Percentiles rank a stretch among this genome's conserved stretches.
phyloP scores from a whole-genome alignment of 164 flowering plant species.

The Umbilicus rupestris region DNA sequence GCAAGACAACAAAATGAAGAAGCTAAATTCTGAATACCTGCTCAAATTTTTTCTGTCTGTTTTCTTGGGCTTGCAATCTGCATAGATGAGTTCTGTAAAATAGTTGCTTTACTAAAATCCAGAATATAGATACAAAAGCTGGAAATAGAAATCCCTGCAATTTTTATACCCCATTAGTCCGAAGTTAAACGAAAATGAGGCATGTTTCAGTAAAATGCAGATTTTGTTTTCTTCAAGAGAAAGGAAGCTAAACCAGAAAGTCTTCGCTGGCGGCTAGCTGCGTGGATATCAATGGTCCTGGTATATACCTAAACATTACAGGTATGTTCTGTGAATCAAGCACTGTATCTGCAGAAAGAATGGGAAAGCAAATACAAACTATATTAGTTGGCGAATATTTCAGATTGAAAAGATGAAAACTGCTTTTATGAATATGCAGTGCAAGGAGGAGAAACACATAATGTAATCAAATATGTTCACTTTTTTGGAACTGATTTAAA shows the following conservation, averaged over 20 bases:
- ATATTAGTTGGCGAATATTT: not conserved
- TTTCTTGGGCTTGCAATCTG: not conserved
- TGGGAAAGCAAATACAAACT: not conserved
- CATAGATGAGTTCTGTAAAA: not conserved
- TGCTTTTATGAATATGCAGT: not conserved
- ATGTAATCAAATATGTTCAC: not conserved
- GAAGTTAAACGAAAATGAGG: not conserved
- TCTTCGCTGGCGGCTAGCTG: not conserved
- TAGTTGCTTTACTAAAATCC: not conserved
- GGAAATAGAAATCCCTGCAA: not conserved
- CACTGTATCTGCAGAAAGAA: not conserved
- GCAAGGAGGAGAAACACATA: not conserved
- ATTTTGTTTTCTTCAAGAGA: not conserved
- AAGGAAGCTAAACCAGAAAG: not conserved
- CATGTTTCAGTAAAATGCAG: not conserved
- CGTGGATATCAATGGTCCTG: not conserved
- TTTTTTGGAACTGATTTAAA: not conserved
- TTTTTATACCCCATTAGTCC: not conserved
- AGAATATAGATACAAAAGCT: slow-evolving; percentile 5
- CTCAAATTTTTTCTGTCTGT: not conserved
- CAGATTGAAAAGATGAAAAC: not conserved
- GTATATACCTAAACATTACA: not conserved
- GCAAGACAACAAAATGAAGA: slow-evolving; percentile 19
- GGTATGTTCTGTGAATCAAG: slow-evolving; percentile 1
- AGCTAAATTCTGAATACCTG: not conserved